phyloP scores from a whole-genome alignment of 306 rosid genomes.

The Rosa multiflora region DNA sequence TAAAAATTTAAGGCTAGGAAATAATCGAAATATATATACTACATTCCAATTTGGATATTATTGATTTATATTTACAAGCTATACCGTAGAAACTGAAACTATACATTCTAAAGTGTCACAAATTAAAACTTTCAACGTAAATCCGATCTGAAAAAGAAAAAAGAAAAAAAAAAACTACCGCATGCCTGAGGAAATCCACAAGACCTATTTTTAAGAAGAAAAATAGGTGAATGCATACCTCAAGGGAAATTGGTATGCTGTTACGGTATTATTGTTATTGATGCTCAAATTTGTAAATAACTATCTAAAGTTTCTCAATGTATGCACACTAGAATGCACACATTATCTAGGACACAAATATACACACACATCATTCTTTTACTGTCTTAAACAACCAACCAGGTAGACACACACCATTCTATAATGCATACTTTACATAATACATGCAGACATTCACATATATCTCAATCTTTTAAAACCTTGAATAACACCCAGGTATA shows the following conservation, averaged over 20 bases:
- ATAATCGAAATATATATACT: background rate
- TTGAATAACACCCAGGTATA: background rate
- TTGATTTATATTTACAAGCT: background rate
- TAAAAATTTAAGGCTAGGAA: conserved; percentile 1
- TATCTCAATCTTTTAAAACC: background rate
- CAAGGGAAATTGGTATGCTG: too few relatives aligned
- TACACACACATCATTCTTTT: background rate
- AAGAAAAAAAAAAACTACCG: background rate
- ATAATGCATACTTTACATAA: background rate
- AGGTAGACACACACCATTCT: background rate
- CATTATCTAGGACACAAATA: background rate
- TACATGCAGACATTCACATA: background rate
- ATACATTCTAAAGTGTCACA: background rate
- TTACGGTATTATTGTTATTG: background rate
- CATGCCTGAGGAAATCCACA: background rate
- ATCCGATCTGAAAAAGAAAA: background rate
- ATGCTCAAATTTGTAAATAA: background rate
- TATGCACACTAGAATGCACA: background rate
- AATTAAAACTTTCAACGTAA: background rate
- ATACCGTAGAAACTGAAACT: background rate
- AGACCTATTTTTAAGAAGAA: background rate
- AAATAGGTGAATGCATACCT: too few relatives aligned
- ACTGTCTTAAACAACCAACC: background rate
- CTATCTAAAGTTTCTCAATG: background rate
- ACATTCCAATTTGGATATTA: background rate